Conservation (phyloP, 176 grass and related monocot genomes). For the Phoenix dactylifera region DNA sequence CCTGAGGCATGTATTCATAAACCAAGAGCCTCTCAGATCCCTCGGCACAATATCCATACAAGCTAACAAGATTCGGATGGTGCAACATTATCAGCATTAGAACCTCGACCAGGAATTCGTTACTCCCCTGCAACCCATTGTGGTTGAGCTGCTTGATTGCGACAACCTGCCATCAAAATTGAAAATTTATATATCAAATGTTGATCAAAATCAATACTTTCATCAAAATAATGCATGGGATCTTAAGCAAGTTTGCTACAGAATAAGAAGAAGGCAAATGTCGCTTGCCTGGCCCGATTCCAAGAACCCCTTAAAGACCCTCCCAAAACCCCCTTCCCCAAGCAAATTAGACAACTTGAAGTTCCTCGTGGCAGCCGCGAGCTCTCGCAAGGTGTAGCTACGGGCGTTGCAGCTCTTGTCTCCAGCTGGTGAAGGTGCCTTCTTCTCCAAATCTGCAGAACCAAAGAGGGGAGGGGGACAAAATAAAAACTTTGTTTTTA, state of each 20-base stretch:
- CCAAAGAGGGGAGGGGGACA: neutral
- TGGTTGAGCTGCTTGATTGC: conserved; percentile 85
- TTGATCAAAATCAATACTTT: conserved; percentile 3
- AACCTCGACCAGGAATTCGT: conserved; percentile 89
- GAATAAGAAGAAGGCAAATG: neutral
- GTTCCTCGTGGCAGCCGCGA: conserved; percentile 24
- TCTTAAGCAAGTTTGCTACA: neutral
- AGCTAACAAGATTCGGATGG: conserved; percentile 69
- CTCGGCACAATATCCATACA: conserved; percentile 78
- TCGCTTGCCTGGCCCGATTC: conserved; percentile 22
- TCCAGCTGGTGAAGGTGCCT: conserved; percentile 2
- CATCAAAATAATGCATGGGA: neutral
- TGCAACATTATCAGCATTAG: conserved; percentile 76
- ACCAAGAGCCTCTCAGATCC: conserved; percentile 88
- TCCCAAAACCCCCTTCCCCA: conserved; percentile 45
- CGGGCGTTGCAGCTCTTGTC: conserved; percentile 7
- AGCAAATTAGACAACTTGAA: conserved; percentile 27
- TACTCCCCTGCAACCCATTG: conserved; percentile 65
- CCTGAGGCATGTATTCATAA: conserved; percentile 90
- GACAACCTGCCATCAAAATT: conserved; percentile 43
- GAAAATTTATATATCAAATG: neutral
- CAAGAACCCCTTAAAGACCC: conserved; percentile 35
- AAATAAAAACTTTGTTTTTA: no score
- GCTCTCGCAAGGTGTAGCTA: conserved; percentile 25
- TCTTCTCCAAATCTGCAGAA: conserved; percentile 19